Conservation (phyloP, 1,284 basidiomycete species). For the Puccinia coronata region DNA sequence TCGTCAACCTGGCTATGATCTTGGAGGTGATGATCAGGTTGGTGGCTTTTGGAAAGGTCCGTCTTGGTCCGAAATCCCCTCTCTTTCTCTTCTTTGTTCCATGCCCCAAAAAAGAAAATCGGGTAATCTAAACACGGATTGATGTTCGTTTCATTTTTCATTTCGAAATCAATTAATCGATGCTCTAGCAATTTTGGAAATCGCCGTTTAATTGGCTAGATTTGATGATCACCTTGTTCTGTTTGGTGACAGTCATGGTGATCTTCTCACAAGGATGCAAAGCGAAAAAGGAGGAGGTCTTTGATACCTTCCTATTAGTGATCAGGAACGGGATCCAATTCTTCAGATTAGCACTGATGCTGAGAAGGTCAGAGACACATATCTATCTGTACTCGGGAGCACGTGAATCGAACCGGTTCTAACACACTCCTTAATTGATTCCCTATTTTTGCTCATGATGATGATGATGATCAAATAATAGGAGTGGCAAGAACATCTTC, state of each 20-base stretch:
- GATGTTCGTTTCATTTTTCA: conserved; percentile 13
- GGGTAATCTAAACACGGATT: too few relatives aligned
- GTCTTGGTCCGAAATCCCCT: too few relatives aligned
- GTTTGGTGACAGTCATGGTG: conserved; percentile 78
- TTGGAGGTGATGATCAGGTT: conserved; percentile 83
- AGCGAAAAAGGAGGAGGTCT: conserved; percentile 82
- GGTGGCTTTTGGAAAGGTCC: conserved; percentile 82
- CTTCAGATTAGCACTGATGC: conserved; percentile 79
- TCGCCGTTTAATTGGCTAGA: conserved; percentile 87
- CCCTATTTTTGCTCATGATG: too few relatives aligned
- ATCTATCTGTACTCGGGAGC: neutral
- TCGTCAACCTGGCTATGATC: conserved; percentile 90
- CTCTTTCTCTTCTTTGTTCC: neutral
- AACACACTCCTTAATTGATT: too few relatives aligned
- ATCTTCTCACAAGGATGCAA: conserved; percentile 77
- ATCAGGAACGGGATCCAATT: conserved; percentile 89
- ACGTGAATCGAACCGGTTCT: neutral
- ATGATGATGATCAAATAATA: conserved; percentile 56
- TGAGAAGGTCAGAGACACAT: conserved; percentile 71
- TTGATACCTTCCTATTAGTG: conserved; percentile 84
- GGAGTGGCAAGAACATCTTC: conserved; percentile 91
- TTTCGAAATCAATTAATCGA: neutral
- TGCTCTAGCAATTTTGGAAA: conserved; percentile 84
- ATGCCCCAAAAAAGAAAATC: neutral
- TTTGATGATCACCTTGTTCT: conserved; percentile 79